phyloP scores from a whole-genome alignment of 2,329 filamentous ascomycete species.

The Colletotrichum noveboracense region DNA sequence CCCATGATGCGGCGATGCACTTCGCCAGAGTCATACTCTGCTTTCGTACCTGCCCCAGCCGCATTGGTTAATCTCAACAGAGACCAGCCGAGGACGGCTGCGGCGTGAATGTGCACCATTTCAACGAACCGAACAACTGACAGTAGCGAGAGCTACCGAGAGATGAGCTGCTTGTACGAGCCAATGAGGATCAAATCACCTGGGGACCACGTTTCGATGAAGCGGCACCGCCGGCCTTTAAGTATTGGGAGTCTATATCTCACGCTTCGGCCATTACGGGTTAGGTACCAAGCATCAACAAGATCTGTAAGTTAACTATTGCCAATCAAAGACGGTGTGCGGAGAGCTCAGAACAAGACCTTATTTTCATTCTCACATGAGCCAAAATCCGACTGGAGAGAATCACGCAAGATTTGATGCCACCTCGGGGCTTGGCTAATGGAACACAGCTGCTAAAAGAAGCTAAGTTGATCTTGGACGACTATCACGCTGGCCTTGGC shows the following conservation, averaged over 20 bases:
- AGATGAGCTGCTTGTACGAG: neutral
- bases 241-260: neutral
- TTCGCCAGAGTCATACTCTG: conserved; percentile 24
- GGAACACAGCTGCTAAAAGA: neutral
- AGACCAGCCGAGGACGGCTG: conserved; percentile 24
- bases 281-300: neutral
- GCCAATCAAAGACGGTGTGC: neutral
- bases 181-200: neutral
- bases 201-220: neutral
- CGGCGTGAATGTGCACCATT: conserved; percentile 25
- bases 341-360: neutral
- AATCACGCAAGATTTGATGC: conserved; percentile 1
- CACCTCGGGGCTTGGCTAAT: neutral
- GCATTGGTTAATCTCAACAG: conserved; percentile 24
- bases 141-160: neutral
- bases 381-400: neutral
- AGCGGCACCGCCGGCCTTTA: neutral
- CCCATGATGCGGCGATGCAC: conserved; percentile 28
- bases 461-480: conserved; percentile 8
- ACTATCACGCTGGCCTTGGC: neutral
- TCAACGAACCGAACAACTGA: neutral
- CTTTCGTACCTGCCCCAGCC: conserved; percentile 27
- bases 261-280: neutral
- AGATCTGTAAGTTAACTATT: neutral
- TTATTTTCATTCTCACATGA: neutral